A percentile compares a stretch with the other conserved stretches of the same genome.
phyloP scores from a whole-genome alignment of 345 rosid species.

The Ceriops zippeliana region DNA sequence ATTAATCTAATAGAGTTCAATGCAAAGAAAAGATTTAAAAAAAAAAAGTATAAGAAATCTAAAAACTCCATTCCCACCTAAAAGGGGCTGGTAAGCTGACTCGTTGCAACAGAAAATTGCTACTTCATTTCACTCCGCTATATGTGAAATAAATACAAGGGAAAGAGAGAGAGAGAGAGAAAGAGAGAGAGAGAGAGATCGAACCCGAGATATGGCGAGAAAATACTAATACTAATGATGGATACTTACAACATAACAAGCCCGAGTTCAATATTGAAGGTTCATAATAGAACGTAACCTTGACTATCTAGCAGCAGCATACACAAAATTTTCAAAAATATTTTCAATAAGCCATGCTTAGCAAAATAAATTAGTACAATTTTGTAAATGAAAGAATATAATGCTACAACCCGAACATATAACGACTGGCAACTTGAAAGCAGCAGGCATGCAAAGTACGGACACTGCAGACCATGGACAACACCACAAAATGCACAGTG shows the following conservation, averaged over 20 bases:
- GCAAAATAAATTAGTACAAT: constrained; percentile 32
- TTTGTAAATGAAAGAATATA: constrained; percentile 22
- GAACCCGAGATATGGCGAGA: neutral
- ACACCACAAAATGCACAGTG: constrained; percentile 28
- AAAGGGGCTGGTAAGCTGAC: too few species aligned
- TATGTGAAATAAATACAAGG: too few species aligned
- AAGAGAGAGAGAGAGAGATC: too few species aligned
- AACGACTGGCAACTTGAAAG: constrained; percentile 37
- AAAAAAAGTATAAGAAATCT: too few species aligned
- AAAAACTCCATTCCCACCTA: too few species aligned
- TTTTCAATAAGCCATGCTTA: constrained; percentile 28
- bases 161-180: too few species aligned
- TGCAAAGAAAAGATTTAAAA: too few species aligned
- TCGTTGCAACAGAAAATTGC: too few species aligned
- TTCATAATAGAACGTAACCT: constrained; percentile 9
- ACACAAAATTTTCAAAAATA: constrained; percentile 35
- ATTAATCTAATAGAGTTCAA: too few species aligned
- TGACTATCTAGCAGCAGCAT: constrained; percentile 20
- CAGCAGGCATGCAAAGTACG: constrained; percentile 39
- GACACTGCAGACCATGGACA: constrained; percentile 37
- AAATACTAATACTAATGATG: neutral
- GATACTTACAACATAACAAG: constrained; percentile 12
- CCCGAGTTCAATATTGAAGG: constrained; percentile 23
- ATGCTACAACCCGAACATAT: constrained; percentile 34
- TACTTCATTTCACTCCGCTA: too few species aligned